Conservation (phyloP, 257 asterid genomes). For the Penstemon barbatus region DNA sequence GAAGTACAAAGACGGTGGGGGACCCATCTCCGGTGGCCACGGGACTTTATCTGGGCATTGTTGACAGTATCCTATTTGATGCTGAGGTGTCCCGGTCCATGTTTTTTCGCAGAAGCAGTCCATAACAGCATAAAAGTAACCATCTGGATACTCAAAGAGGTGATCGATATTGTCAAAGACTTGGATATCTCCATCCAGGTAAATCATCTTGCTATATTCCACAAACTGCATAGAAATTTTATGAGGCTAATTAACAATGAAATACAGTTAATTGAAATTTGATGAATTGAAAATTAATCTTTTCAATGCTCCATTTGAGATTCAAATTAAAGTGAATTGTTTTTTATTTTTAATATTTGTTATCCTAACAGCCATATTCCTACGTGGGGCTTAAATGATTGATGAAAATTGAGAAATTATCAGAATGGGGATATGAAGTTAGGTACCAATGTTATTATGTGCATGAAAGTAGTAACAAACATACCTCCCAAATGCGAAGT, state of each 20-base stretch:
- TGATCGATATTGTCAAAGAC: slow-evolving; percentile 54
- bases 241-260: neutral
- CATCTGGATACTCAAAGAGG: slow-evolving; percentile 44
- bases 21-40: slow-evolving; percentile 47
- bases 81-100: slow-evolving; percentile 49
- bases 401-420: too few relatives aligned
- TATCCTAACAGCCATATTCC: too few relatives aligned
- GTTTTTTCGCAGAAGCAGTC: slow-evolving; percentile 63
- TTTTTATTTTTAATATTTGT: too few relatives aligned
- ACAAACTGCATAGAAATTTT: slow-evolving; percentile 37
- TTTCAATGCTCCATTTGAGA: neutral
- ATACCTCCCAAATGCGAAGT: slow-evolving; percentile 63
- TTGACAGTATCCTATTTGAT: slow-evolving; percentile 42
- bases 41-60: slow-evolving; percentile 46
- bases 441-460: neutral
- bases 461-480: neutral
- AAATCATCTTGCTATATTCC: slow-evolving; percentile 54
- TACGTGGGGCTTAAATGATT: too few relatives aligned
- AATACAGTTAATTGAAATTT: too few relatives aligned
- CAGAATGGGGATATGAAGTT: too few relatives aligned
- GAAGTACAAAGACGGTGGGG: slow-evolving; percentile 42
- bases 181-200: slow-evolving; percentile 59
- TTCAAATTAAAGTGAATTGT: too few relatives aligned
- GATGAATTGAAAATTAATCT: too few relatives aligned
- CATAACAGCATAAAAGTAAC: slow-evolving; percentile 50